Percentiles rank a stretch among this genome's conserved stretches.
Evolutionary conservation across 73 alveolate species (phyloP).

Genomic region (Urostyla sp.): DNA sequence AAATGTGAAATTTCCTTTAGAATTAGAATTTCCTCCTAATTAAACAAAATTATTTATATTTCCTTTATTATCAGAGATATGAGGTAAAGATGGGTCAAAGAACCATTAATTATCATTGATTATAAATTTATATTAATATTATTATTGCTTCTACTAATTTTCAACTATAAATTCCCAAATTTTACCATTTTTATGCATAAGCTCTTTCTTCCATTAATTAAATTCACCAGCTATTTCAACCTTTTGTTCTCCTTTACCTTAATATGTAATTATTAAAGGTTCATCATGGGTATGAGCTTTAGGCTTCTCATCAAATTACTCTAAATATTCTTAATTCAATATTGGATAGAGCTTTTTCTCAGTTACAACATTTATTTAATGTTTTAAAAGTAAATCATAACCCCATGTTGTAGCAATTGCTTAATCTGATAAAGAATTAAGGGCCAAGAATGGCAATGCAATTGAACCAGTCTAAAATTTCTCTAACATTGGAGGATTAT

Average conservation of each 20-base stretch:
- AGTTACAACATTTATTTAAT: constrained; percentile 87
- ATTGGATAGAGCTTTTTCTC: constrained; percentile 86
- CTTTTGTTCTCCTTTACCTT: constrained; percentile 51
- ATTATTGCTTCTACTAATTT: no score
- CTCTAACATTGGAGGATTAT: constrained; percentile 87
- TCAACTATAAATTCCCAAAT: constrained; percentile 1
- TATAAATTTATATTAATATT: constrained; percentile 81
- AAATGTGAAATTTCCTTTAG: not conserved
- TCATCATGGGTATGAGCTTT: constrained; percentile 19
- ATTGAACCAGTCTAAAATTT: constrained; percentile 78
- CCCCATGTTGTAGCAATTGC: constrained; percentile 95
- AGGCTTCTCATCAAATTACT: constrained; percentile 10
- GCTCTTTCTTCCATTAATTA: constrained; percentile 87
- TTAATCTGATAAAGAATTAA: constrained; percentile 78
- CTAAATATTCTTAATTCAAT: not conserved
- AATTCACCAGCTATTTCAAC: constrained; percentile 84
- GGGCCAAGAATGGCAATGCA: constrained; percentile 83
- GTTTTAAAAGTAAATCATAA: constrained; percentile 87
- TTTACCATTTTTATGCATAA: constrained; percentile 25
- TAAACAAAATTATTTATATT: constrained; percentile 73
- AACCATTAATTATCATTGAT: constrained; percentile 85
- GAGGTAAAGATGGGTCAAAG: constrained; percentile 63
- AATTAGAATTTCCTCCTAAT: not conserved
- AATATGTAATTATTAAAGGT: constrained; percentile 56
- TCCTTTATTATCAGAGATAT: constrained; percentile 78